Evolutionary conservation across 768 basidiomycete genomes (phyloP).

Genomic region (Pseudohyphozyma bogoriensis): DNA sequence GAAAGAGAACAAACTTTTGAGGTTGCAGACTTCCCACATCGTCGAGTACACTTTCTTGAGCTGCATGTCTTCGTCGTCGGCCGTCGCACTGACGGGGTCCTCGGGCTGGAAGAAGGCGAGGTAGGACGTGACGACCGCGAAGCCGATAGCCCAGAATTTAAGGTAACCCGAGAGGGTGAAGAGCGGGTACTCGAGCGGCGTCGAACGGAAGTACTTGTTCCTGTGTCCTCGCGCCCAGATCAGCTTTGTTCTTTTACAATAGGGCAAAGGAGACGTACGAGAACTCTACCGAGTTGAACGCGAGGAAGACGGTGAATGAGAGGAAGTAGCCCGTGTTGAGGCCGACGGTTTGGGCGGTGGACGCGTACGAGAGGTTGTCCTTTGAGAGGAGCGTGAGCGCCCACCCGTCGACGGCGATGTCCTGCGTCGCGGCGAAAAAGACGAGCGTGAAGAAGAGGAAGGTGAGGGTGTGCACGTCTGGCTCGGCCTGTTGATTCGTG

Average conservation of each 20-base stretch:
- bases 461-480: conserved; percentile 68
- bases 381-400: conserved; percentile 60
- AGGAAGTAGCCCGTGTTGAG: conserved; percentile 91
- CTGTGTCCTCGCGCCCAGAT: too few relatives aligned
- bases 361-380: conserved; percentile 89
- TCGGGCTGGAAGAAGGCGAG: conserved; percentile 79
- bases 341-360: conserved; percentile 95
- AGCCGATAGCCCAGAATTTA: conserved; percentile 72
- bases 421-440: conserved; percentile 93
- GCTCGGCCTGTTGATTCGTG: conserved; percentile 69
- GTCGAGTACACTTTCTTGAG: conserved; percentile 81
- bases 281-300: conserved; percentile 89
- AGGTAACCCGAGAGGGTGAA: conserved; percentile 64
- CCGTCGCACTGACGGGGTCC: conserved; percentile 67
- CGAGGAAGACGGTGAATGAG: conserved; percentile 93
- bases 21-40: conserved; percentile 85
- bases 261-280: conserved; percentile 49
- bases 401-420: conserved; percentile 36
- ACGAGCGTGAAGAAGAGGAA: conserved; percentile 79
- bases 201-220: conserved; percentile 43
- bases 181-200: conserved; percentile 40
- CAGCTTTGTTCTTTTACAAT: too few relatives aligned
- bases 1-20: conserved; percentile 61
- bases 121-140: conserved; percentile 78
- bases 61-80: conserved; percentile 74